Percentiles rank a stretch among this genome's conserved stretches.
These are phyloP conservation scores for Fusarium cyanostomum DNA, from an alignment of 2,329 filamentous ascomycete genomes.

Conservation along the genomic window DNA sequence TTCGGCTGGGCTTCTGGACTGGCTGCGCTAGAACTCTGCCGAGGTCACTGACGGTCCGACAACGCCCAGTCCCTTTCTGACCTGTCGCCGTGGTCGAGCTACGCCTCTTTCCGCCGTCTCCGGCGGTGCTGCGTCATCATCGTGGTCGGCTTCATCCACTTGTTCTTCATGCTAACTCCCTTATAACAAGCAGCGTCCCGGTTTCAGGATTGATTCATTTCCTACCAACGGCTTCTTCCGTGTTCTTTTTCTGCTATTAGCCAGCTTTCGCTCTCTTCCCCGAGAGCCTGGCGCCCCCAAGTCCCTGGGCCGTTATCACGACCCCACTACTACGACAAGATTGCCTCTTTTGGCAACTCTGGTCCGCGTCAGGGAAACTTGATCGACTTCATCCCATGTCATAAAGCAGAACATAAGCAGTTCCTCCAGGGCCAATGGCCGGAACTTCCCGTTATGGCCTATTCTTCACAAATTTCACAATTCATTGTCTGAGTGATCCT, in stretches of 20 bases:
- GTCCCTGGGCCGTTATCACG: slow-evolving; percentile 28
- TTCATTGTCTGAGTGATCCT: slow-evolving; percentile 35
- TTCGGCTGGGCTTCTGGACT: slow-evolving; percentile 28
- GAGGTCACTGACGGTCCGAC: slow-evolving; percentile 26
- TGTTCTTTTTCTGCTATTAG: slow-evolving; percentile 13
- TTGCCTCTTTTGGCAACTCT: slow-evolving; percentile 41
- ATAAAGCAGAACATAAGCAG: slow-evolving; percentile 33
- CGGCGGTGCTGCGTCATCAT: slow-evolving; percentile 12
- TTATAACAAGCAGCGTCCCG: slow-evolving; percentile 21
- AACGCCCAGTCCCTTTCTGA: slow-evolving; percentile 22
- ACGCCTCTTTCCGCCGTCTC: slow-evolving; percentile 26
- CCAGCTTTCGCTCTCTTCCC: slow-evolving; percentile 29
- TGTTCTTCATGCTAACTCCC: slow-evolving; percentile 11
- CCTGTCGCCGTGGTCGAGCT: neutral
- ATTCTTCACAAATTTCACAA: slow-evolving; percentile 32
- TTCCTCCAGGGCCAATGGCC: slow-evolving; percentile 26
- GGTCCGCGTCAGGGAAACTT: slow-evolving; percentile 38
- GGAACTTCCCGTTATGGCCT: slow-evolving; percentile 32
- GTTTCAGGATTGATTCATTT: slow-evolving; percentile 29
- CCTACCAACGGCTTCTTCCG: slow-evolving; percentile 25
- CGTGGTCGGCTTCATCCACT: slow-evolving; percentile 27
- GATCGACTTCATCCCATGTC: slow-evolving; percentile 40
- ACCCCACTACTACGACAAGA: slow-evolving; percentile 41
- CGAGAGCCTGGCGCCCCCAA: slow-evolving; percentile 33
- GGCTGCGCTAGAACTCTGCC: slow-evolving; percentile 22